These are phyloP conservation scores for Geum urbanum DNA, from an alignment of 306 rosid genomes.

Conservation along the genomic window DNA sequence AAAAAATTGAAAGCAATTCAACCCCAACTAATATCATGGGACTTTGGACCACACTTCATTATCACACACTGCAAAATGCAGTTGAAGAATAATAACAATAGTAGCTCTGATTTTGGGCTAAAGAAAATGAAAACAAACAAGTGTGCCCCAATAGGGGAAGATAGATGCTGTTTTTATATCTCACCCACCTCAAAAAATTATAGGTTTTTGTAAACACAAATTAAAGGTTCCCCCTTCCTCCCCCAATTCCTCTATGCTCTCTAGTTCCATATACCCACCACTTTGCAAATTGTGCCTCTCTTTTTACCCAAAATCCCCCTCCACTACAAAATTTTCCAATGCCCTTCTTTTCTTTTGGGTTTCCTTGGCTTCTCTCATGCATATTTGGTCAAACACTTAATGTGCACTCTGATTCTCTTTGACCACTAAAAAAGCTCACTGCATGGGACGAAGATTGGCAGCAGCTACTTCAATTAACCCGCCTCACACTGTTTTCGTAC, in stretches of 20 bases:
- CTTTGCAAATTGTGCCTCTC: conserved; percentile 26
- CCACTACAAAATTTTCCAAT: background rate
- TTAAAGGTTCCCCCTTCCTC: background rate
- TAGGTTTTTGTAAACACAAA: conserved; percentile 11
- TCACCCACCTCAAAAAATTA: background rate
- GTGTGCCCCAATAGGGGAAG: conserved; percentile 20
- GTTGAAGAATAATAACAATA: conserved; percentile 8
- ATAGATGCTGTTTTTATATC: conserved; percentile 11
- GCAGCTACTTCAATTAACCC: background rate
- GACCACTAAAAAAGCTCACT: conserved; percentile 25
- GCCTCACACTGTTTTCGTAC: too few species aligned
- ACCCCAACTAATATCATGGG: background rate
- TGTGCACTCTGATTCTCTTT: conserved; percentile 20
- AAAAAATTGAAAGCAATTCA: background rate
- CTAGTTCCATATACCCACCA: conserved; percentile 13
- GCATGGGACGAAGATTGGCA: background rate
- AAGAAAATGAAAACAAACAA: conserved; percentile 5
- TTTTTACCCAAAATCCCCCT: background rate
- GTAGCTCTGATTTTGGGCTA: conserved; percentile 10
- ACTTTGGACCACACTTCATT: background rate
- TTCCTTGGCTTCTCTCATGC: background rate
- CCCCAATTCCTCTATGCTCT: background rate
- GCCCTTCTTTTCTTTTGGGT: background rate
- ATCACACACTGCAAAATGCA: background rate
- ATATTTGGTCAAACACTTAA: background rate